Evolutionary conservation across 2,329 filamentous ascomycete genomes (phyloP), one percentile per base, ranked within the genome.

Genomic region (Aspergillus clavatus): DNA sequence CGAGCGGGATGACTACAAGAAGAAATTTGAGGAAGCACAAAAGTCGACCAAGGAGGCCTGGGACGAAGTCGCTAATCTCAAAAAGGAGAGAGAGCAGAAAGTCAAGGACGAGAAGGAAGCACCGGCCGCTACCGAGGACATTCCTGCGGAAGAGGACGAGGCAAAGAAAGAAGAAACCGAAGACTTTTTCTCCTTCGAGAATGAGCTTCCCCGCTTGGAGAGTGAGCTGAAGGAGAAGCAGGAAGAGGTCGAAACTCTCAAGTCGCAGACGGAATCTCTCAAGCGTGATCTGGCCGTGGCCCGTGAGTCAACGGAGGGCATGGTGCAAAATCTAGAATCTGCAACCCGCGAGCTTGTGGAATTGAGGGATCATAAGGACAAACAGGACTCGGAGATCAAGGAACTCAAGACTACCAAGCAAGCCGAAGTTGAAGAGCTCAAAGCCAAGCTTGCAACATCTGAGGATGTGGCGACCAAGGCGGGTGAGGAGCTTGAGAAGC

Each of bases 161-260:
- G 7, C 45, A 50, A 5, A 51, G 21, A 50, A 66, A 26, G 65
- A 68, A 26, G 65, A 67, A 12, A 64, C 68, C 19, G 86, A 90
- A 52, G 87, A 95, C 39, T 86, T 96, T 68, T 96, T 96, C 69
- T 95, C 89, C 0, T 94, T 89, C 57, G 90, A 97, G 47, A 84
- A 85, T 40, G 91, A 97, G 67, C 76, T 94, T 11, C 86, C 87
- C 3, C 81, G 87, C 43, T 71, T 95, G n/a, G 85, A 94, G 59
- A 76, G 79, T 1, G 85, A 93, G 54, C 66, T 93, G 3, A 76
- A 82, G 41, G 78, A 83, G 45, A 87, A 86, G 58, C 73, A 83
- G 8, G 78, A 80, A 33, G 83, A 91, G 65, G 81, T 93, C 28
- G 78, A 82, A 42, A 78, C 76, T 37, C 78, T 97, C 11, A 83